A percentile compares a stretch with the other conserved stretches of the same genome.
Conservation (phyloP, 2,329 filamentous ascomycete genomes). For the Penicillium fuscoglaucum region DNA sequence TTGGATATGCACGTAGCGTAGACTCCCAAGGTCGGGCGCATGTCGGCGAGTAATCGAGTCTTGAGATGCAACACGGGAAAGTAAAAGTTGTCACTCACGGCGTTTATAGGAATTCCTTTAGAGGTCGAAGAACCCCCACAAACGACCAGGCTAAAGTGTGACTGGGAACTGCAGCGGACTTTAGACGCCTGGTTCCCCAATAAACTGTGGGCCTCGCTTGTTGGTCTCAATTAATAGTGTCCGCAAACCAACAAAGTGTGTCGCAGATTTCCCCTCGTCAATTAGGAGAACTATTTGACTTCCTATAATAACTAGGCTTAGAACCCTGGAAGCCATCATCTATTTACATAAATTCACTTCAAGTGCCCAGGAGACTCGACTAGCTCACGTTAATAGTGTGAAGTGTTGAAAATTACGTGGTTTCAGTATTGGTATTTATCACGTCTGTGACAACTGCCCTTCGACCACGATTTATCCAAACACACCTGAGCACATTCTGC, state of each 20-base stretch:
- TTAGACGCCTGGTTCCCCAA: neutral
- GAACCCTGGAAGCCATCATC: neutral
- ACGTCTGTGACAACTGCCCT: neutral
- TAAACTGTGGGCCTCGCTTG: constrained; percentile 3
- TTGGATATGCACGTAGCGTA: neutral
- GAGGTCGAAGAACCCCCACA: neutral
- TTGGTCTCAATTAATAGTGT: neutral
- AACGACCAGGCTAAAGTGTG: neutral
- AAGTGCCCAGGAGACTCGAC: neutral
- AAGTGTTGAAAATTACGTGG: neutral
- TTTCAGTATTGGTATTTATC: neutral
- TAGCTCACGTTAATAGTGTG: neutral
- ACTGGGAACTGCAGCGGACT: neutral
- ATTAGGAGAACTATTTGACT: neutral
- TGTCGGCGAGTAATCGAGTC: neutral
- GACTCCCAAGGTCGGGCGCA: neutral
- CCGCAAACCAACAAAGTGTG: neutral
- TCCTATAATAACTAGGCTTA: neutral
- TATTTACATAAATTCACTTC: neutral
- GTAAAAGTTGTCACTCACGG: neutral
- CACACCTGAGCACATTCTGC: neutral
- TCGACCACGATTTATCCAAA: neutral
- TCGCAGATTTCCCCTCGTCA: neutral
- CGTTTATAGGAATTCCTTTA: neutral
- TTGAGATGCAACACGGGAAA: neutral